Percentiles rank a stretch among this genome's conserved stretches.
phyloP scores from a whole-genome alignment of 2,329 filamentous ascomycete species.

The Ophiostoma pallidulum region DNA sequence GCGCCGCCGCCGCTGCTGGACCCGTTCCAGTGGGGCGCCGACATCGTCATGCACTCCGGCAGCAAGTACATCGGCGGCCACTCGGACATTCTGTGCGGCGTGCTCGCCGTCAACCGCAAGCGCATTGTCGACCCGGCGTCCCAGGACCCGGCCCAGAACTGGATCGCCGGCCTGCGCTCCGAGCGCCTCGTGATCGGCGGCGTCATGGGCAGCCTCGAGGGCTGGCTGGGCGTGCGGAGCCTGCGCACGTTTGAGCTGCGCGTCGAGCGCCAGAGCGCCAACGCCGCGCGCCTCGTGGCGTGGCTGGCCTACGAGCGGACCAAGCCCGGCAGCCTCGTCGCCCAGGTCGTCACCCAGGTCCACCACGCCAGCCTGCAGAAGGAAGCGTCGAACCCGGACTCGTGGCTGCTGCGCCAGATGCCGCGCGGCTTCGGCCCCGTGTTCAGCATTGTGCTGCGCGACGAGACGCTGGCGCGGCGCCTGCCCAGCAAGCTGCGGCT shows the following conservation, averaged over 20 bases:
- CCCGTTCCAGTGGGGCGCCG: constrained; percentile 71
- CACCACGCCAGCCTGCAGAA: constrained; percentile 69
- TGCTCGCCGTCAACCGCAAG: constrained; percentile 54
- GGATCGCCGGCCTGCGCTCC: constrained; percentile 48
- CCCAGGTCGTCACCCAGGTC: constrained; percentile 49
- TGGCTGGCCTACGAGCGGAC: constrained; percentile 55
- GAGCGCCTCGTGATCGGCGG: constrained; percentile 72
- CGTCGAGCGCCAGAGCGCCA: constrained; percentile 66
- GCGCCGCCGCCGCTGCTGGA: constrained; percentile 83
- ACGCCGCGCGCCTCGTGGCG: constrained; percentile 56
- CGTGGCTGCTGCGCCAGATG: constrained; percentile 83
- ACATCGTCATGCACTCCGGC: constrained; percentile 83
- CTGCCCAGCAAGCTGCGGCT: constrained; percentile 70
- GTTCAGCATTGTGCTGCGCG: constrained; percentile 63
- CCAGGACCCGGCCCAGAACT: constrained; percentile 34
- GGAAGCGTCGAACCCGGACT: constrained; percentile 44
- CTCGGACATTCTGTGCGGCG: constrained; percentile 84
- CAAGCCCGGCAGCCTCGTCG: constrained; percentile 31
- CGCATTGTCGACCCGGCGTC: constrained; percentile 10
- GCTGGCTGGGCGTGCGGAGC: constrained; percentile 83
- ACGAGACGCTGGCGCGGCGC: constrained; percentile 49
- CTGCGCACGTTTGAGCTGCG: constrained; percentile 78
- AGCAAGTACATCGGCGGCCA: constrained; percentile 97
- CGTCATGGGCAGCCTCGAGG: constrained; percentile 83
- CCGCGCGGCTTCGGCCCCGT: constrained; percentile 83